phyloP scores from a whole-genome alignment of 176 grass and related monocot genomes.

The Ensete ventricosum region DNA sequence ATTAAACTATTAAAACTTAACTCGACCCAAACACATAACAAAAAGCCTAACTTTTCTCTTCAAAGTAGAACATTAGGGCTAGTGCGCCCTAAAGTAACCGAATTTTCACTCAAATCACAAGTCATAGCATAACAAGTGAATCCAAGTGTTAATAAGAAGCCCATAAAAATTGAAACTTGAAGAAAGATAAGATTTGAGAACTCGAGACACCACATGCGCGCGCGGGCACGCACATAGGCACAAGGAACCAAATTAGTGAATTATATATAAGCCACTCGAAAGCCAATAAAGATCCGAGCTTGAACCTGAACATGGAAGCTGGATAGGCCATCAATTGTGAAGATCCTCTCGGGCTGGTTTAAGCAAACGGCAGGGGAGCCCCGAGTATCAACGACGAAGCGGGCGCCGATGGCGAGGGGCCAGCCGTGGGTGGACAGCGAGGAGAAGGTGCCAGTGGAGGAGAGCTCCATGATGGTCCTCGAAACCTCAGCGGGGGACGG shows the following conservation, averaged over 20 bases:
- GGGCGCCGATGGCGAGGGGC: slow-evolving; percentile 66
- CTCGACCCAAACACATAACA: not conserved
- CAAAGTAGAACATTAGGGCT: too few relatives aligned
- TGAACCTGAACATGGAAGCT: slow-evolving; percentile 83
- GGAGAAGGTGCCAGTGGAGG: slow-evolving; percentile 56
- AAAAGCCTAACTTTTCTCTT: not conserved
- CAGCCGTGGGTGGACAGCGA: slow-evolving; percentile 45
- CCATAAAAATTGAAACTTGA: not conserved
- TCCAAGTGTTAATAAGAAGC: not conserved
- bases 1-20: not conserved
- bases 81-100: not conserved
- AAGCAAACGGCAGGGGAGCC: slow-evolving; percentile 71
- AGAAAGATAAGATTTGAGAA: not conserved
- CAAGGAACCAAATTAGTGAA: not conserved
- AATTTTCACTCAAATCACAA: not conserved
- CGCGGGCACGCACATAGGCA: not conserved
- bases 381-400: slow-evolving; percentile 58
- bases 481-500: slow-evolving; percentile 66
- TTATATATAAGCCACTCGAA: not conserved
- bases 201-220: not conserved
- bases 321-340: slow-evolving; percentile 31
- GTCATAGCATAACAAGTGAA: not conserved
- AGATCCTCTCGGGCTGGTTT: slow-evolving; percentile 23
- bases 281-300: not conserved
- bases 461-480: slow-evolving; percentile 70